phyloP scores from a whole-genome alignment of 2,329 filamentous ascomycete species.

The Cladosporium sp. region DNA sequence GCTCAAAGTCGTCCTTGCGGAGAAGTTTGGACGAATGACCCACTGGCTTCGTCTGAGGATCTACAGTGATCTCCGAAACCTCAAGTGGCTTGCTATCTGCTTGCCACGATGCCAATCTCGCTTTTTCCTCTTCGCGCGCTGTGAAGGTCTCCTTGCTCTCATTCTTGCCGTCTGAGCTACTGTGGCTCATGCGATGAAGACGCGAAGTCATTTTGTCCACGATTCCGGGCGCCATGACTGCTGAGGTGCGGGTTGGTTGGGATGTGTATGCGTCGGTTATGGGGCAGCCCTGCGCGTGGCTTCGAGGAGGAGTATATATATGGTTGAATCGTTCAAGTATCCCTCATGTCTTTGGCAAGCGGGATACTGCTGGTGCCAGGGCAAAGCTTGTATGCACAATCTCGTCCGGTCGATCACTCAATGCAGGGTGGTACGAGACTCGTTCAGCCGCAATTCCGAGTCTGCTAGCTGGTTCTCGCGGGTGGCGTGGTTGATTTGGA shows the following conservation, averaged over 20 bases:
- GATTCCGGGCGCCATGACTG: slow-evolving; percentile 30
- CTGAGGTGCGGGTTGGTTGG: not conserved
- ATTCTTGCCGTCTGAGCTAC: slow-evolving; percentile 17
- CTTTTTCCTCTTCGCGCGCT: slow-evolving; percentile 46
- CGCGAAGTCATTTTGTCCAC: slow-evolving; percentile 32
- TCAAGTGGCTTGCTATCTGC: slow-evolving; percentile 41
- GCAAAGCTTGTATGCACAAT: not conserved
- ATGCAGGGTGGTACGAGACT: slow-evolving; percentile 5
- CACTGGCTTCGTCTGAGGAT: slow-evolving; percentile 42
- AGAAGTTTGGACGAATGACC: slow-evolving; percentile 45
- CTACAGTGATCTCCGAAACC: slow-evolving; percentile 39
- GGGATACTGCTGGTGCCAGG: not conserved
- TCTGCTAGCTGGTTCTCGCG: not conserved
- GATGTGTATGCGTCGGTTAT: not conserved
- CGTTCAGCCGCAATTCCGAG: slow-evolving; percentile 7
- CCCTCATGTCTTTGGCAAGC: not conserved
- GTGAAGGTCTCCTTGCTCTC: slow-evolving; percentile 18
- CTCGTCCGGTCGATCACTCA: not conserved
- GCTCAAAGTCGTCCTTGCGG: slow-evolving; percentile 60
- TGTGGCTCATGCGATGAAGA: slow-evolving; percentile 32
- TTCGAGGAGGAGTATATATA: not conserved
- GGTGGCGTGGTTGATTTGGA: not conserved
- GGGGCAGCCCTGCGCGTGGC: not conserved
- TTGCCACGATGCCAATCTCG: slow-evolving; percentile 44
- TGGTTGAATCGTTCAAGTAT: not conserved